A percentile compares a stretch with the other conserved stretches of the same genome.
phyloP scores from a whole-genome alignment of 139 green algal species.

The Chlorokybus atmophyticus region DNA sequence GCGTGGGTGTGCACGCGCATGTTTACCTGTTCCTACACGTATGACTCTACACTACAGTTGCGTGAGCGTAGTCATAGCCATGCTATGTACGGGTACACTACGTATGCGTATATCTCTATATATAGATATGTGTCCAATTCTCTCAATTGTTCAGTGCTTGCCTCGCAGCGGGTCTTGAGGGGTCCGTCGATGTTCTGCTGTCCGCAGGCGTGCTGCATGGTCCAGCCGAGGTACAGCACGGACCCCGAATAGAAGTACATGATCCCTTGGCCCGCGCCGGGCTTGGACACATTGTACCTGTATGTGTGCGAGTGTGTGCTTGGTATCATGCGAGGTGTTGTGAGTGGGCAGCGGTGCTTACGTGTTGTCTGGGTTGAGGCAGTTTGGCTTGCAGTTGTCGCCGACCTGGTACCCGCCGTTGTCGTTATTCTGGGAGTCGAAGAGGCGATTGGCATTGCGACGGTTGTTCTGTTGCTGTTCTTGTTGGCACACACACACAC shows the following conservation, averaged over 20 bases:
- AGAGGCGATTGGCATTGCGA: constrained; percentile 9
- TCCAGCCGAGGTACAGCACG: constrained; percentile 11
- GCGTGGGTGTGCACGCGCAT: background rate
- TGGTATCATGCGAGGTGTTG: no score
- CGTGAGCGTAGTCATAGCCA: background rate
- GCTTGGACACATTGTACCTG: no score
- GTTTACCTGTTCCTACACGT: background rate
- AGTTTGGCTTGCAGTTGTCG: constrained; percentile 11
- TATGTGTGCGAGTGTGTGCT: no score
- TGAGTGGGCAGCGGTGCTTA: background rate
- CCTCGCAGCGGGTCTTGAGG: constrained; percentile 6
- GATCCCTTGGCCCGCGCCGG: constrained; percentile 6
- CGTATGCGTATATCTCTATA: background rate
- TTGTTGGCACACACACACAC: background rate
- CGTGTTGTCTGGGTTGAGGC: background rate
- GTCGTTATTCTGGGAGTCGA: constrained; percentile 11
- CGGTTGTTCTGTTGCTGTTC: constrained; percentile 1
- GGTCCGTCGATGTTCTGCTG: background rate
- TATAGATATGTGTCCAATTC: background rate
- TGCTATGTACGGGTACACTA: background rate
- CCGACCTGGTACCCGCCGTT: constrained; percentile 9
- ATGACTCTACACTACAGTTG: background rate
- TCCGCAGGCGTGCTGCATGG: constrained; percentile 6
- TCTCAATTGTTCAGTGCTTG: background rate
- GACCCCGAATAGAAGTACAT: constrained; percentile 10